Base-by-base conservation (phyloP, 768 basidiomycete species). In the Calocybe cyanea region DNA sequence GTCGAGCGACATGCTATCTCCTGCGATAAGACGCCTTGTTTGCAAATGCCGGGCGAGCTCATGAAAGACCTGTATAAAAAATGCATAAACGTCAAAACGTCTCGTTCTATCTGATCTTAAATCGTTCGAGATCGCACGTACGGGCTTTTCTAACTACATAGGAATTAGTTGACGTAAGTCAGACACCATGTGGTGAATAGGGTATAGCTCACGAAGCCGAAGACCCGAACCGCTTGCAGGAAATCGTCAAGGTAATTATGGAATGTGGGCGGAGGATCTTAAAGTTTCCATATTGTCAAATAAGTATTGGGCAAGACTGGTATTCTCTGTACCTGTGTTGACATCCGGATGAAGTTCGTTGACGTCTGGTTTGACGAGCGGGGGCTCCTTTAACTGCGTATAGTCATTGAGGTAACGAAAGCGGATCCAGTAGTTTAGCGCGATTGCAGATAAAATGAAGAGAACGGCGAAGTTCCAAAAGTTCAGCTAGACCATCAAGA, bases 221-320 rank as follows among this genome's bases (percentile, higher is more conserved):
- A 99, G 8, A 99, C 90, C 38, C 94, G 80, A 46, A 99, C 90
- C 9, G 96, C 96, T 55, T 94, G 87, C 44, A 98, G 66, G 62
- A 99, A 98, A 59, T 99, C 96, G 62, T 98, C 95, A 20, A 98
- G 75, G 57, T 98, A 98, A 57, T 95, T 94, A 62, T 95, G 93
- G 61, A 97, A 93, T 1, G 87, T 77, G 10, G 87, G 79, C 0
- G 81, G 78, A 11, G 82, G 72, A 43, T 87, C 83, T 57, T 73
- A 11, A 43, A 7, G 19, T 14, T 23, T 64, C 13, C 46, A 45
- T 28, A 31, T n/a, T 38, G 57, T 38, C 58, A 38, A 21, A 41
- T 2, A 38, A 17, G 24, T 8, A 46, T 25, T 18, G 6, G 9
- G 24, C 14, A 14, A 17, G 7, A 7, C 3, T 13, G 40, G 20